Conservation (phyloP, 78 protist species). For the Chrysochromulina tobinii region DNA sequence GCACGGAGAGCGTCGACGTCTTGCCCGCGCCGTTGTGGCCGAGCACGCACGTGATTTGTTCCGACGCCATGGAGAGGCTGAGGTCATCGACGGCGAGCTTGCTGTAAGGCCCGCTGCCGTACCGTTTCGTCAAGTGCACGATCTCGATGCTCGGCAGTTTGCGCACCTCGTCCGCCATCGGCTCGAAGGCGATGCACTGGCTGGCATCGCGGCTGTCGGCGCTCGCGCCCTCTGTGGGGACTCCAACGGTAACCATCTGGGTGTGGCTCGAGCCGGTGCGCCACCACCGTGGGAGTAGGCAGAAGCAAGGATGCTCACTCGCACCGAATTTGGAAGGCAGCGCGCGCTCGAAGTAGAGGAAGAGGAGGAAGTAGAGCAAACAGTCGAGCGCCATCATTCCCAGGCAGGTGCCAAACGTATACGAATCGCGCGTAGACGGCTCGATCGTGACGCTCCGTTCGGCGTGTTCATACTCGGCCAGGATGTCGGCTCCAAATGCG, state of each 20-base stretch:
- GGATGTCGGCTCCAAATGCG: neutral
- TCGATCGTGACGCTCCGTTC: neutral
- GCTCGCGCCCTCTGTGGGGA: neutral
- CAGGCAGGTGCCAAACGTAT: neutral
- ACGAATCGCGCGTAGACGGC: neutral
- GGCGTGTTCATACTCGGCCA: neutral
- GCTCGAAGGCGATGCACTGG: neutral
- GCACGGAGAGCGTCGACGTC: conserved; percentile 73
- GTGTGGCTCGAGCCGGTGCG: neutral
- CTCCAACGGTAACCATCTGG: neutral
- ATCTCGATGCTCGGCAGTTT: neutral
- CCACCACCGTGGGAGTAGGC: neutral
- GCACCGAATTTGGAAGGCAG: neutral
- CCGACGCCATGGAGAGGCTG: neutral
- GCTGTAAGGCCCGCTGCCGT: neutral
- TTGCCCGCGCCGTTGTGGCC: conserved; percentile 92
- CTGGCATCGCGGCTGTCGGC: neutral
- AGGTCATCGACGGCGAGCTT: neutral
- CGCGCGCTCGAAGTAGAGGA: neutral
- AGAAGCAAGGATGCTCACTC: neutral
- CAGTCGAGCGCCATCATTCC: neutral
- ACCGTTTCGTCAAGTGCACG: neutral
- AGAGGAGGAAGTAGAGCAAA: neutral
- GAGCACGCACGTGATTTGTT: conserved; percentile 23
- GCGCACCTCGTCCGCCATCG: neutral